These are phyloP conservation scores for Geranium brycei DNA, from an alignment of 345 rosid species.

Conservation along the genomic window DNA sequence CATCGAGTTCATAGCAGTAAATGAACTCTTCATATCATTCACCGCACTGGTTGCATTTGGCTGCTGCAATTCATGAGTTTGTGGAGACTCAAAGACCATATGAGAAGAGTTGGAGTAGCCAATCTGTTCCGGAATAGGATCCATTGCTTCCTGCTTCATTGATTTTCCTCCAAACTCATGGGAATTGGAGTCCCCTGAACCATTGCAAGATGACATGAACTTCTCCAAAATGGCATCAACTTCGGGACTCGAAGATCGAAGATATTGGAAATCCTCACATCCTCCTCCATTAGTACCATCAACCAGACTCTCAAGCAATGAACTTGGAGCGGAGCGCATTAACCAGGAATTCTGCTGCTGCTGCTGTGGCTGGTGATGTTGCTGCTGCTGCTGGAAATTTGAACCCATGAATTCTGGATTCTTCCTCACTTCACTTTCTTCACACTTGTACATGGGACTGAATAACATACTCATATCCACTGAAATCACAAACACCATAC, in stretches of 20 bases:
- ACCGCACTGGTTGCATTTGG: constrained; percentile 10
- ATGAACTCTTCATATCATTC: constrained; percentile 9
- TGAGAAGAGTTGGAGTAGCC: constrained; percentile 14
- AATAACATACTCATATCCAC: constrained; percentile 32
- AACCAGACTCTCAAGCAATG: constrained; percentile 23
- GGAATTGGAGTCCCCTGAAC: constrained; percentile 20
- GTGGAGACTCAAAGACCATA: constrained; percentile 11
- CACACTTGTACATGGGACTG: constrained; percentile 18
- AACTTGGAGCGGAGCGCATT: constrained; percentile 33
- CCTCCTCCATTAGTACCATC: constrained; percentile 8
- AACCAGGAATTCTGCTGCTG: constrained; percentile 20
- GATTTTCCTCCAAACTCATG: constrained; percentile 24
- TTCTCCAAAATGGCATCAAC: constrained; percentile 26
- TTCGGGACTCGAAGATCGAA: constrained; percentile 35
- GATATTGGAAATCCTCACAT: constrained; percentile 16
- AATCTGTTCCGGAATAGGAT: constrained; percentile 7
- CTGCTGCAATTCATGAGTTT: neutral
- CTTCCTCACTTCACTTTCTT: constrained; percentile 29
- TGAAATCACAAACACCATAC: neutral
- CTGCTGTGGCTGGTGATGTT: constrained; percentile 13
- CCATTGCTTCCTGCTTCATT: constrained; percentile 29
- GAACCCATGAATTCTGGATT: constrained; percentile 28
- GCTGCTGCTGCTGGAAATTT: constrained; percentile 13
- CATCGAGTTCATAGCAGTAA: constrained; percentile 15
- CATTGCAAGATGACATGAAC: constrained; percentile 16